Evolutionary conservation across 768 basidiomycete species (phyloP), one percentile per base, ranked within the genome.

Genomic region (Russula vinacea): DNA sequence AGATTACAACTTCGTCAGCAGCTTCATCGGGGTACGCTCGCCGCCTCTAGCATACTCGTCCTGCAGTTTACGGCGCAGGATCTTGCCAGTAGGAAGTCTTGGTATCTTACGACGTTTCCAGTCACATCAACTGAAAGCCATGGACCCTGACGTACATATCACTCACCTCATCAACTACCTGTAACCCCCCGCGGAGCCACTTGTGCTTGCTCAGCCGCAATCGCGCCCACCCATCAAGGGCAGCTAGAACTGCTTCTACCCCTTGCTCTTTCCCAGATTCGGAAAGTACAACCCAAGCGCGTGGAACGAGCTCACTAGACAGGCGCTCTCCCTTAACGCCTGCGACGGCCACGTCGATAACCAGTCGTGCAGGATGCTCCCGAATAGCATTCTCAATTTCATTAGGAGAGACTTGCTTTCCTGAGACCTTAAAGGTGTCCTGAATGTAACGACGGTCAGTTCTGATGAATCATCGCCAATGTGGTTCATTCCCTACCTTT

Each of bases 371-470:
- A 0, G 89, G 87, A 44, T 92, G 83, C 0, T 77, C 78, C 22
- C 86, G 78, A 2, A 92, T 75, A 26, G 79, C 80, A 32, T 83
- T 78, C 71, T 92, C 91, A 57, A 92, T 87, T 71, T 93, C 90
- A 19, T 82, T 80, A 0, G 90, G 91, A 0, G 91, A 90, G 0
- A 92, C 91, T 73, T 92, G 91, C 55, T 78, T 78, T 4, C 90
- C 91, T 0, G 88, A 90, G 3, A 93, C 80, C 71, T 93, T 93
- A 24, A 93, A 78, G 0, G 84, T 90, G 70, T 92, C 91, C 85
- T 90, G 19, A 33, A 45, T 29, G 26, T 8, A 37, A 56, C 14
- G n/a, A 7, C 19, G 24, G 17, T 55, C 33, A 51, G 35, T 13
- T 22, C 5, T 11, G 3, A 17, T 44, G 42, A 59, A 45, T 33